These are phyloP conservation scores for Oryza punctata DNA, from an alignment of 176 grass and related monocot genomes.

Conservation along the genomic window DNA sequence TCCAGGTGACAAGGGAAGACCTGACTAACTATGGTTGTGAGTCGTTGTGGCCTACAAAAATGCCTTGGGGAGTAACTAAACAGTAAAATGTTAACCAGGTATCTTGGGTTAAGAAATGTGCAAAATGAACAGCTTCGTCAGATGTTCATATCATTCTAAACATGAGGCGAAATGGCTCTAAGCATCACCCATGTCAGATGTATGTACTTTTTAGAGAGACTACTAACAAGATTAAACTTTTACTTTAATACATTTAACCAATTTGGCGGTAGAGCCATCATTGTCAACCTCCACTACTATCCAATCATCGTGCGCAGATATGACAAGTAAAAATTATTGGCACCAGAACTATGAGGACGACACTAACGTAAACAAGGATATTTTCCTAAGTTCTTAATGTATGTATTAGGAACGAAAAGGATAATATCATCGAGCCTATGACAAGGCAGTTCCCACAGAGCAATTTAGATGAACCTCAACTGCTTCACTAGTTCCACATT, in stretches of 20 bases:
- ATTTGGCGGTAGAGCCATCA: background rate
- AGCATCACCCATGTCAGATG: background rate
- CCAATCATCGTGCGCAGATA: constrained; percentile 1
- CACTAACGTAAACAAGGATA: constrained; percentile 22
- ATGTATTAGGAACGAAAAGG: background rate
- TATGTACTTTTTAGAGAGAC: background rate
- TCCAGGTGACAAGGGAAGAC: background rate
- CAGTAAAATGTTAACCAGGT: background rate
- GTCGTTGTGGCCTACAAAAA: background rate
- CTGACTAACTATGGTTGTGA: background rate
- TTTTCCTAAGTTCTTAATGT: background rate
- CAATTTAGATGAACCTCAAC: constrained; percentile 9
- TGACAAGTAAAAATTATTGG: constrained; percentile 20
- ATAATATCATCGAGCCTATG: background rate
- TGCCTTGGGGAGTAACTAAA: background rate
- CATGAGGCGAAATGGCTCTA: background rate
- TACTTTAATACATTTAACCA: background rate
- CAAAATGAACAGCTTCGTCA: background rate
- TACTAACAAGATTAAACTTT: constrained; percentile 8
- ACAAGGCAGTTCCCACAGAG: background rate
- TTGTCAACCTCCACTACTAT: constrained; percentile 22
- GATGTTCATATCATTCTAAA: background rate
- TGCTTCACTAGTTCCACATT: constrained; percentile 8
- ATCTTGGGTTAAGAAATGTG: background rate
- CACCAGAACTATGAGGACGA: background rate